Evolutionary conservation across 176 grass and related monocot species (phyloP), one percentile per base, ranked within the genome.

Genomic region (Triticum urartu): DNA sequence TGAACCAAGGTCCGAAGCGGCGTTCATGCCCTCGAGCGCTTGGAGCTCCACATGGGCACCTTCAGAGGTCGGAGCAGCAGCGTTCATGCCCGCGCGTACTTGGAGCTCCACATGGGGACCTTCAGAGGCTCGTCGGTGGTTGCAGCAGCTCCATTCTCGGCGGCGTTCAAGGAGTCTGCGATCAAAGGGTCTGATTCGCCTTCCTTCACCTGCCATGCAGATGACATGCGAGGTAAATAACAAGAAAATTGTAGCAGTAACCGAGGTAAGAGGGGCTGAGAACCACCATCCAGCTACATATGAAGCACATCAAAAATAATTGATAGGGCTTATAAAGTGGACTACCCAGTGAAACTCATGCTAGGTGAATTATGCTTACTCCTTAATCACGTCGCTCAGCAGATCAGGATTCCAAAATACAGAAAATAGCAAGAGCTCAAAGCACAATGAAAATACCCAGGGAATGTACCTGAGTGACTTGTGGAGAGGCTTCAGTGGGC

Each of bases 151-250:
- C 94, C 97, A 18, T 88, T 86, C 64, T 99, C 97, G 21, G 88
- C 87, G 11, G 45, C 48, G 87, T 71, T 89, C 33, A 95, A 79
- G 56, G 93, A 78, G 52, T 92, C 91, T 1, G 97, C 83, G 61
- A 96, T 89, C 86, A 99, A 89, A 34, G 94, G 90, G 63, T 92
- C 92, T 7, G 97, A 94, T 61, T 99, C 97, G 0, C 73, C 71
- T 72, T 96, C 94, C 42, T 94, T 96, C 43, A 32, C 97, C 92
- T 96, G 77, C 6, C 13, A 75, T 68, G 61, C 64, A 66, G 20
- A 65, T 50, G 17, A 38, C 39, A 64, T 76, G 18, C 5, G 5
- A 64, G 26, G n/a, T 54, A 84, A 82, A 64, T 25, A 69, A 50
- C 38, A 61, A 47, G 40, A 33, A 34, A 68, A 28, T 4, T 13